Conservation (phyloP, 2,329 filamentous ascomycete genomes). For the Pleurostoma richardsiae region DNA sequence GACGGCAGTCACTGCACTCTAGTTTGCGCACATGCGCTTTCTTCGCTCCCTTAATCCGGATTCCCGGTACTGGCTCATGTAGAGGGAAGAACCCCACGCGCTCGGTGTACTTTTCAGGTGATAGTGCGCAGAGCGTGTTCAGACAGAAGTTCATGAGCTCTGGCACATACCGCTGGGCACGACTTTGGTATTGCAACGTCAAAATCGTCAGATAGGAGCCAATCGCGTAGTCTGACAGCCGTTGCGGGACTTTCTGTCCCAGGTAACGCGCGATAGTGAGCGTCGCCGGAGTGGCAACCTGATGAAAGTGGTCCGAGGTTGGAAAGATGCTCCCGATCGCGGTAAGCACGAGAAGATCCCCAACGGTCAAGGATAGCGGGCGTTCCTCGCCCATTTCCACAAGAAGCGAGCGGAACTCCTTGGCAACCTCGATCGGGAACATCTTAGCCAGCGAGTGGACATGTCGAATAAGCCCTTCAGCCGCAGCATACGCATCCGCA, state of each 20-base stretch:
- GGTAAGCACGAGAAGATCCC: slow-evolving; percentile 78
- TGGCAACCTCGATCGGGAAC: slow-evolving; percentile 72
- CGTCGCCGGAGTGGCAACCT: slow-evolving; percentile 86
- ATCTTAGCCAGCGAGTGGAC: slow-evolving; percentile 88
- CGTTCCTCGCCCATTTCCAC: slow-evolving; percentile 44
- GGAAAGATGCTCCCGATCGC: slow-evolving; percentile 83
- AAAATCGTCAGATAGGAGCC: slow-evolving; percentile 79
- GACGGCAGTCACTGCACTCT: slow-evolving; percentile 50
- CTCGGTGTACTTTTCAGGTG: slow-evolving; percentile 45
- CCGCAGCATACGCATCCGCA: slow-evolving; percentile 54
- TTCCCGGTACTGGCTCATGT: slow-evolving; percentile 46
- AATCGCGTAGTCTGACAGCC: slow-evolving; percentile 60
- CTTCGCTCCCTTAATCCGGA: slow-evolving; percentile 43
- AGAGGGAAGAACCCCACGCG: slow-evolving; percentile 55
- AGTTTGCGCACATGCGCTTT: slow-evolving; percentile 44
- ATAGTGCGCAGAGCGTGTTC: slow-evolving; percentile 65
- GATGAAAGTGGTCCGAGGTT: slow-evolving; percentile 95
- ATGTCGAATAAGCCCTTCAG: slow-evolving; percentile 82
- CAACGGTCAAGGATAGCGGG: slow-evolving; percentile 49
- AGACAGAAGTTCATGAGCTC: slow-evolving; percentile 79
- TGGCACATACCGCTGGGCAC: slow-evolving; percentile 84
- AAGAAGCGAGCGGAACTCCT: slow-evolving; percentile 72
- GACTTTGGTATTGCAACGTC: slow-evolving; percentile 73
- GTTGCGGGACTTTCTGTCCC: slow-evolving; percentile 66
- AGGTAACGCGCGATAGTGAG: slow-evolving; percentile 81